These are phyloP conservation scores for Syzygium malaccense DNA, from an alignment of 441 rosid species.

Conservation along the genomic window DNA sequence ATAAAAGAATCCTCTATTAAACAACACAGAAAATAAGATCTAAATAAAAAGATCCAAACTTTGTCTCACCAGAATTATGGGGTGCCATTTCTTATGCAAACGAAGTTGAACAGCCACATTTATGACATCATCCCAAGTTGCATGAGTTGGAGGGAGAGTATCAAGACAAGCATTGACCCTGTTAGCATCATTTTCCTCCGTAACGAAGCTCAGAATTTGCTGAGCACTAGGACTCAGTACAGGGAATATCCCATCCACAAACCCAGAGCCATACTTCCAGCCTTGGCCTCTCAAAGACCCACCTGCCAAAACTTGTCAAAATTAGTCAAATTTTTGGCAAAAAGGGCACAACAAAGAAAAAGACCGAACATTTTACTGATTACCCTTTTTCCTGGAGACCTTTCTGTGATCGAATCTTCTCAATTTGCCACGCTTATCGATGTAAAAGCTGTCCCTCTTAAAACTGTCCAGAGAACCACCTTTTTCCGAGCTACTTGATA, in stretches of 20 bases:
- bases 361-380: background rate
- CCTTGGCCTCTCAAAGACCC: constrained; percentile 85
- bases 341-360: background rate
- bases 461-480: constrained; percentile 30
- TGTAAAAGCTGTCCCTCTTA: constrained; percentile 46
- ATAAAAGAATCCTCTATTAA: background rate
- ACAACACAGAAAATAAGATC: background rate
- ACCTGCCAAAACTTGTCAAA: constrained; percentile 27
- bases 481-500: constrained; percentile 16
- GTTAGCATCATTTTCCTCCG: constrained; percentile 39
- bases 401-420: constrained; percentile 55
- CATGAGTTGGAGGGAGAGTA: constrained; percentile 57
- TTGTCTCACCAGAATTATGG: constrained; percentile 46
- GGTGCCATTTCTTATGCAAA: constrained; percentile 68
- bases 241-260: constrained; percentile 88
- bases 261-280: constrained; percentile 94
- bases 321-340: background rate
- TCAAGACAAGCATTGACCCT: constrained; percentile 45
- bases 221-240: constrained; percentile 76
- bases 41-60: background rate
- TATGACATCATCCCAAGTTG: constrained; percentile 80
- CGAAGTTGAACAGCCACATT: constrained; percentile 82
- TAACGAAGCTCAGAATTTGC: constrained; percentile 48
- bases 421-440: constrained; percentile 63
- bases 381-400: constrained; percentile 70